These are phyloP conservation scores for Abrus pulchellus DNA, from an alignment of 306 rosid species.

Conservation along the genomic window DNA sequence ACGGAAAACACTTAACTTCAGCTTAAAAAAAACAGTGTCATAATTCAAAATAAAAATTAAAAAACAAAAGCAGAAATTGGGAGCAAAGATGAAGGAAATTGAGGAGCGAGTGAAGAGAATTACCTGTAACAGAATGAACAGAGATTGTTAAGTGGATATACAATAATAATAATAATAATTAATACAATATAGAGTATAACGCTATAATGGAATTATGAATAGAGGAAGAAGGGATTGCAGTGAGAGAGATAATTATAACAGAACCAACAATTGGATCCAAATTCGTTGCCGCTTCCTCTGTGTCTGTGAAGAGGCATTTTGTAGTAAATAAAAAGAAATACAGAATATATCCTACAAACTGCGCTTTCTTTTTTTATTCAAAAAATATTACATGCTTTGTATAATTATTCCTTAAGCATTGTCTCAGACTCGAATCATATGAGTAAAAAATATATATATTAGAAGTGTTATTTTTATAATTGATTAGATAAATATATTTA, in stretches of 20 bases:
- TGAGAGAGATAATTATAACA: background rate
- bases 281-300: constrained; percentile 6
- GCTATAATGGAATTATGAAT: background rate
- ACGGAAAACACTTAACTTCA: background rate
- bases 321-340: no score
- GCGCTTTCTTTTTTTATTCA: no score
- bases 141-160: background rate
- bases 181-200: background rate
- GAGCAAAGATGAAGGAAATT: constrained; percentile 11
- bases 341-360: no score
- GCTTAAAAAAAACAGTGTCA: background rate
- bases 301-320: background rate
- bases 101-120: background rate
- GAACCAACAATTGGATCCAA: constrained; percentile 31
- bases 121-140: background rate
- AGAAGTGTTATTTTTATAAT: no score
- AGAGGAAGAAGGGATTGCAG: background rate
- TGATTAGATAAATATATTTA: no score
- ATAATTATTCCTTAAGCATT: no score
- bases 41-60: background rate
- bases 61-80: background rate
- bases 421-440: no score
- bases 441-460: no score
- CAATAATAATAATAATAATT: background rate
- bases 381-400: no score